These are phyloP conservation scores for Jimgerdemannia lactiflua DNA, from an alignment of 192 early-diverging fungal species.

Conservation along the genomic window DNA sequence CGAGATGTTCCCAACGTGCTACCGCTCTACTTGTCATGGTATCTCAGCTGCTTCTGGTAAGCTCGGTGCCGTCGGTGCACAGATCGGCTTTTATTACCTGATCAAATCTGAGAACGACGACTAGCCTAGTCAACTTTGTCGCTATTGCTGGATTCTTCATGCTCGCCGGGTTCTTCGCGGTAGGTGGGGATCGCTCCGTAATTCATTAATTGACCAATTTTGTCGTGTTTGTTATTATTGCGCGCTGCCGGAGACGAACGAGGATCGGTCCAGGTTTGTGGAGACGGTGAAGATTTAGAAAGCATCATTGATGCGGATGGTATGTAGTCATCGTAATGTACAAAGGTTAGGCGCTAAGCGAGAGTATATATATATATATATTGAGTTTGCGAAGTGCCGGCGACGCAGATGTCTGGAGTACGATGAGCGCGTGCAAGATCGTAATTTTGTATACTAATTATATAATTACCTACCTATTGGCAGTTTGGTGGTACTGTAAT, in stretches of 20 bases:
- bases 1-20: conserved; percentile 81
- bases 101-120: conserved; percentile 60
- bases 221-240: neutral
- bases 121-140: conserved; percentile 64
- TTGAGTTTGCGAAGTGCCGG: too few relatives aligned
- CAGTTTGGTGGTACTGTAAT: too few relatives aligned
- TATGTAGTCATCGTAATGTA: too few relatives aligned
- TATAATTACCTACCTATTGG: too few relatives aligned
- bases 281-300: neutral
- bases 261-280: conserved; percentile 23
- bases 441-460: too few relatives aligned
- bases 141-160: conserved; percentile 61
- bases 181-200: conserved; percentile 7
- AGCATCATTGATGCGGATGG: too few relatives aligned
- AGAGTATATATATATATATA: too few relatives aligned
- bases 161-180: conserved; percentile 58
- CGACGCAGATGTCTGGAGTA: too few relatives aligned
- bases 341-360: too few relatives aligned
- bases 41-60: conserved; percentile 81
- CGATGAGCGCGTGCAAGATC: too few relatives aligned
- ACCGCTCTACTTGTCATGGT: conserved; percentile 77
- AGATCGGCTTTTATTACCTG: conserved; percentile 65
- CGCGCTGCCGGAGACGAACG: conserved; percentile 72
- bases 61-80: conserved; percentile 72
- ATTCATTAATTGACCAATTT: neutral